Conservation (phyloP, 306 rosid genomes). For the Fragaria vesca region DNA sequence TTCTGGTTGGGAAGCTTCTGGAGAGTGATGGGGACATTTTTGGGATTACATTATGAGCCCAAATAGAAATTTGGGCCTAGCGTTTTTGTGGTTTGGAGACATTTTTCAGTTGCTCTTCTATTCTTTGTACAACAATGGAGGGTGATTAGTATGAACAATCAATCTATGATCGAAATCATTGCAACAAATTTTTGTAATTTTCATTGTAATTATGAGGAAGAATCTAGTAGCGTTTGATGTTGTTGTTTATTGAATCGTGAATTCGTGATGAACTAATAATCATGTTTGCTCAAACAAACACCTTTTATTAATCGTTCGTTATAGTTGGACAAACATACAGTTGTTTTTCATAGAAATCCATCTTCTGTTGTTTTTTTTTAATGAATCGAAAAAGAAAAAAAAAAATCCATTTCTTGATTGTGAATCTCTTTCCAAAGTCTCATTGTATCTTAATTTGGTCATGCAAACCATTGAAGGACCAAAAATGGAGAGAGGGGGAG, state of each 20-base stretch:
- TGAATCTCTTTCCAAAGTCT: background rate
- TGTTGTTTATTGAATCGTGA: too few species aligned
- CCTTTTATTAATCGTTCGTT: background rate
- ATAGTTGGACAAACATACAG: background rate
- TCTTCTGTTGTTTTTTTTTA: background rate
- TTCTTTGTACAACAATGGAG: background rate
- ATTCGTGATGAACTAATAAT: too few species aligned
- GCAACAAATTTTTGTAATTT: background rate
- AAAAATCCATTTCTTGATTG: background rate
- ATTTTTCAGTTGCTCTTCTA: background rate
- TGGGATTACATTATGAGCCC: background rate
- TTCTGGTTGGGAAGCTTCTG: constrained; percentile 63
- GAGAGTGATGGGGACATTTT: constrained; percentile 30
- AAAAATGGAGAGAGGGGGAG: constrained; percentile 16
- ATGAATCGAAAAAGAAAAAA: too few species aligned
- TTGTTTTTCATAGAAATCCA: background rate
- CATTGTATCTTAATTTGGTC: background rate
- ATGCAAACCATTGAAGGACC: background rate
- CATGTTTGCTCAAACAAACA: background rate
- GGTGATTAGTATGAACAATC: background rate
- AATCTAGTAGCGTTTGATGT: background rate
- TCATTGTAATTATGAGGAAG: background rate
- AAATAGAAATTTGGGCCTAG: background rate
- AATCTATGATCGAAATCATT: background rate
- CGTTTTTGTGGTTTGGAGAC: background rate